phyloP scores from a whole-genome alignment of 192 early-diverging fungal species.

The Chytriomyces hyalinus region DNA sequence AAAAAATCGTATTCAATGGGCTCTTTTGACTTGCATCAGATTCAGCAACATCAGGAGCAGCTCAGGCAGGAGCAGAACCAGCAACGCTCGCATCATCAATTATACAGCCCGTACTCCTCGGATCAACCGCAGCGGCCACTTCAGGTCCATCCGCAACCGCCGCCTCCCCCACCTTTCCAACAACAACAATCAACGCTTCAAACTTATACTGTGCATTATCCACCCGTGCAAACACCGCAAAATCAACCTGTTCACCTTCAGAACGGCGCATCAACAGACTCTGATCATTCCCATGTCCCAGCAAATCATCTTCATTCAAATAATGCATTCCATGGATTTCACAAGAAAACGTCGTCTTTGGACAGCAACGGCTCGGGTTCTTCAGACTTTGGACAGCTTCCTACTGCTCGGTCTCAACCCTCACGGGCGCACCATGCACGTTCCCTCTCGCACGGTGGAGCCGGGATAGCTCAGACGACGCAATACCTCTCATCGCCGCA shows the following conservation, averaged over 20 bases:
- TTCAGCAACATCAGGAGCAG: background rate
- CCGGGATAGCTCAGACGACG: background rate
- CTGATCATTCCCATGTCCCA: background rate
- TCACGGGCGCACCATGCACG: background rate
- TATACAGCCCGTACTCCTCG: background rate
- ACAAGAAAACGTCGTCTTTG: background rate
- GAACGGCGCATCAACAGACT: background rate
- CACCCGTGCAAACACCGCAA: background rate
- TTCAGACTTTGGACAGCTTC: background rate
- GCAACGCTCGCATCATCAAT: background rate
- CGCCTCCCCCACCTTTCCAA: background rate
- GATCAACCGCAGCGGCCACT: background rate
- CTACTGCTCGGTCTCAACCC: background rate
- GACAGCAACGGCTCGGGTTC: background rate
- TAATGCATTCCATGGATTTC: background rate
- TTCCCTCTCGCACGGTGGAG: slow-evolving; percentile 2
- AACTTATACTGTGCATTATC: slow-evolving; percentile 1
- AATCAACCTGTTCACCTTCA: background rate
- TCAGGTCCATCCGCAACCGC: background rate
- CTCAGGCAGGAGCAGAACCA: background rate
- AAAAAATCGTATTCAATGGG: slow-evolving; percentile 1
- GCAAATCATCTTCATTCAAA: background rate
- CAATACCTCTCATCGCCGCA: background rate
- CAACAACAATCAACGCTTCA: background rate
- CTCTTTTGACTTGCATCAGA: background rate